phyloP scores from a whole-genome alignment of 192 early-diverging fungal genomes.

The Lobosporangium transversale region DNA sequence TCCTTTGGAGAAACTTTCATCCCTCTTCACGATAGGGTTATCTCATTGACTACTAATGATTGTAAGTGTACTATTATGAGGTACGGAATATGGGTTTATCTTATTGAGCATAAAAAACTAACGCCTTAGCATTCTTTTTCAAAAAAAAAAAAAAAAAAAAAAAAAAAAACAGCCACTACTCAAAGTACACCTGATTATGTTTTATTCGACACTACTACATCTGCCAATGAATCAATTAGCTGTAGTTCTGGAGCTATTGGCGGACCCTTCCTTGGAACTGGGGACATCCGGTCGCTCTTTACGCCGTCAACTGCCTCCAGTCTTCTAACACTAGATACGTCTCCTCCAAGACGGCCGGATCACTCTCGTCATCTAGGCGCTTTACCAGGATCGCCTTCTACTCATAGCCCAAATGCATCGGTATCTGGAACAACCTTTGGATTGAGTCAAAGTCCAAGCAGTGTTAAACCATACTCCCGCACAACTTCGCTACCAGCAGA shows the following conservation, averaged over 20 bases:
- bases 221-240: constrained; percentile 3
- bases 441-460: constrained; percentile 6
- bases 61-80: too few relatives aligned
- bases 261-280: not conserved
- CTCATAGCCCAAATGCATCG: not conserved
- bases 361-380: constrained; percentile 22
- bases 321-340: constrained; percentile 16
- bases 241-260: not conserved
- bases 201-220: constrained; percentile 20
- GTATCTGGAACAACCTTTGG: constrained; percentile 5
- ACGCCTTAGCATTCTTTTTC: too few relatives aligned
- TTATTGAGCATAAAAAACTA: too few relatives aligned
- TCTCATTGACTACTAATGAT: constrained; percentile 51
- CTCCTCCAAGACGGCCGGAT: constrained; percentile 37
- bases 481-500: constrained; percentile 20
- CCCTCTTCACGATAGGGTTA: constrained; percentile 66
- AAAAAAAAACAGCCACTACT: not conserved
- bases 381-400: constrained; percentile 12
- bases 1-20: constrained; percentile 67
- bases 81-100: too few relatives aligned
- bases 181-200: constrained; percentile 22
- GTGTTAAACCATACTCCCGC: constrained; percentile 9
- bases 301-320: not conserved
- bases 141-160: too few relatives aligned
- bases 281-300: constrained; percentile 31